Percentiles rank a stretch among this genome's conserved stretches.
Evolutionary conservation across 2,329 filamentous ascomycete species (phyloP).

Genomic region (Clonostachys solani): DNA sequence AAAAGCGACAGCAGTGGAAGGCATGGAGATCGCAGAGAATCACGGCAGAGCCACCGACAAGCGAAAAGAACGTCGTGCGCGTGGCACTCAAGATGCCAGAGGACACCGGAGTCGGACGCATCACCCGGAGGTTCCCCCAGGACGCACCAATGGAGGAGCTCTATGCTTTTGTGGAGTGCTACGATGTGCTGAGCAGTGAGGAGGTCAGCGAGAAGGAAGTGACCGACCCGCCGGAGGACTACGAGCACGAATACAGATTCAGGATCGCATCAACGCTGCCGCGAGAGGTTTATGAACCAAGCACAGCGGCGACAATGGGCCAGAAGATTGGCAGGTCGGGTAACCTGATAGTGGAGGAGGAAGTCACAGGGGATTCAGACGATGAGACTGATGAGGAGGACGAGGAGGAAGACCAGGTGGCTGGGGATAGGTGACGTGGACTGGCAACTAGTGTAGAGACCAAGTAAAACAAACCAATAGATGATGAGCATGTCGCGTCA

Average conservation of each 20-base stretch:
- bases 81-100: slow-evolving; percentile 62
- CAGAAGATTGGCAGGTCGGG: slow-evolving; percentile 77
- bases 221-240: slow-evolving; percentile 55
- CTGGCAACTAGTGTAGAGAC: too few relatives aligned
- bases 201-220: slow-evolving; percentile 22
- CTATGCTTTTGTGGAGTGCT: slow-evolving; percentile 95
- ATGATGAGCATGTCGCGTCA: too few relatives aligned
- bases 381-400: slow-evolving; percentile 21
- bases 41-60: slow-evolving; percentile 60
- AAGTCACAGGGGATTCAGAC: slow-evolving; percentile 25
- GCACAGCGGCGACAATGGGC: slow-evolving; percentile 59
- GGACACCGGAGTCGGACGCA: slow-evolving; percentile 59
- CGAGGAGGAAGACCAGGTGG: background rate
- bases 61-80: slow-evolving; percentile 66
- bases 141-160: slow-evolving; percentile 78
- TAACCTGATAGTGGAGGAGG: slow-evolving; percentile 81
- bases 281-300: slow-evolving; percentile 71
- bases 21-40: slow-evolving; percentile 72
- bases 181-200: slow-evolving; percentile 29
- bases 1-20: slow-evolving; percentile 64
- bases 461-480: too few relatives aligned
- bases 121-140: slow-evolving; percentile 70
- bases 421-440: too few relatives aligned
- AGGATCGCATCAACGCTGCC: slow-evolving; percentile 82
- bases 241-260: slow-evolving; percentile 82